A percentile compares a stretch with the other conserved stretches of the same genome.
phyloP scores from a whole-genome alignment of 176 grass and related monocot genomes.

The Guadua angustifolia region DNA sequence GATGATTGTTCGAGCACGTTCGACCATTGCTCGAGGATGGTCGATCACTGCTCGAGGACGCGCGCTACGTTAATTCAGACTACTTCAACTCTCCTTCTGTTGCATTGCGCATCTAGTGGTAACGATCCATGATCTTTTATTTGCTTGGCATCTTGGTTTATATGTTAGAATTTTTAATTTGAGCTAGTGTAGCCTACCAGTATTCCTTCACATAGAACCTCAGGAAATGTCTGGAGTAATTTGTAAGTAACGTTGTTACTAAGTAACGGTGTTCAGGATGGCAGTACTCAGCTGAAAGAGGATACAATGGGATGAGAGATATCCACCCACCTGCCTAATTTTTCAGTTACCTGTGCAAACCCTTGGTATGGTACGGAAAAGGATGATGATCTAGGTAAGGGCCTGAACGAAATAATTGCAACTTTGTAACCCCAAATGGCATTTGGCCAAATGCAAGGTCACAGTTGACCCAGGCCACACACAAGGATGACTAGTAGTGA shows the following conservation, averaged over 20 bases:
- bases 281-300: not conserved
- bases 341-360: not conserved
- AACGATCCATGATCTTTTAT: too few relatives aligned
- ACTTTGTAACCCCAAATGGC: conserved; percentile 7
- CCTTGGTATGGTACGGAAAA: not conserved
- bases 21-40: too few relatives aligned
- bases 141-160: too few relatives aligned
- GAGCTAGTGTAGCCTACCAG: too few relatives aligned
- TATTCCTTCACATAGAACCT: not conserved
- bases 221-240: not conserved
- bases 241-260: not conserved
- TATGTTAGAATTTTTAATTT: too few relatives aligned
- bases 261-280: not conserved
- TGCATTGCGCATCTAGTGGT: too few relatives aligned
- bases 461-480: not conserved
- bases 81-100: too few relatives aligned
- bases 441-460: not conserved
- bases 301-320: not conserved
- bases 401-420: not conserved
- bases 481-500: not conserved
- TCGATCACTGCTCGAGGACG: too few relatives aligned
- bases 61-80: too few relatives aligned
- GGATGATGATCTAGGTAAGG: not conserved
- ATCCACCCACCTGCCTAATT: not conserved
- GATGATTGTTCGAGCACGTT: too few relatives aligned